Conservation (phyloP, 352 stramenopile species). For the Pythium brassicae region DNA sequence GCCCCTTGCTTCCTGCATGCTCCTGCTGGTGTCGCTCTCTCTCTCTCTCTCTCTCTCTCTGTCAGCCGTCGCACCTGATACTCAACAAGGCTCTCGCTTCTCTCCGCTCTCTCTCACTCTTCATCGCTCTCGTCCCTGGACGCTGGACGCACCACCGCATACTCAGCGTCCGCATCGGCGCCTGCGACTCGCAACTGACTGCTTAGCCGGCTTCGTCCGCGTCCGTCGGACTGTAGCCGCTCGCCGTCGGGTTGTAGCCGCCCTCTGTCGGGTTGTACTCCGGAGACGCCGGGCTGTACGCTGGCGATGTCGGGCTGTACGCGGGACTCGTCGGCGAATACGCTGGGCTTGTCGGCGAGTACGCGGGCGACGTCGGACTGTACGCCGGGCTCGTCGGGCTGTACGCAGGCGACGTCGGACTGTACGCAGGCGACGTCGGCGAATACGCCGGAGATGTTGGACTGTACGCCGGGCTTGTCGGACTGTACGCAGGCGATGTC, state of each 20-base stretch:
- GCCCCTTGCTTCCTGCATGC: background rate
- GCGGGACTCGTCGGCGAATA: slow-evolving; percentile 56
- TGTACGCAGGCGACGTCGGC: slow-evolving; percentile 70
- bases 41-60: background rate
- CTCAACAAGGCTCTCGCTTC: background rate
- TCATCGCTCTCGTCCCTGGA: background rate
- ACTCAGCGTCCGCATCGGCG: background rate
- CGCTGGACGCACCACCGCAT: background rate
- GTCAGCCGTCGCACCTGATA: background rate
- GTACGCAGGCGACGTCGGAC: slow-evolving; percentile 75
- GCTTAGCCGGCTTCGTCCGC: slow-evolving; percentile 39
- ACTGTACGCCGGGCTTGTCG: slow-evolving; percentile 70
- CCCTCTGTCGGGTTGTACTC: slow-evolving; percentile 29
- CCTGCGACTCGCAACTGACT: background rate
- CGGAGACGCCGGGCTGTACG: slow-evolving; percentile 49
- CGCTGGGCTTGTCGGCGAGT: slow-evolving; percentile 49
- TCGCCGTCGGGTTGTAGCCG: slow-evolving; percentile 64
- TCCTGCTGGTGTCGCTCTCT: background rate
- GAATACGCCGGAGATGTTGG: slow-evolving; percentile 78
- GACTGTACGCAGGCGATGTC: slow-evolving; percentile 57
- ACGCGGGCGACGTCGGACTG: slow-evolving; percentile 42
- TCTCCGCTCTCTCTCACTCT: slow-evolving; percentile 1
- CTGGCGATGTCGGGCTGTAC: slow-evolving; percentile 52
- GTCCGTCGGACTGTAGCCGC: slow-evolving; percentile 71
- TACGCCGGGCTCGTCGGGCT: slow-evolving; percentile 58